Percentiles rank a stretch among this genome's conserved stretches.
Evolutionary conservation across 106 monocot genomes (phyloP).

Genomic region (Dioscorea dumetorum): DNA sequence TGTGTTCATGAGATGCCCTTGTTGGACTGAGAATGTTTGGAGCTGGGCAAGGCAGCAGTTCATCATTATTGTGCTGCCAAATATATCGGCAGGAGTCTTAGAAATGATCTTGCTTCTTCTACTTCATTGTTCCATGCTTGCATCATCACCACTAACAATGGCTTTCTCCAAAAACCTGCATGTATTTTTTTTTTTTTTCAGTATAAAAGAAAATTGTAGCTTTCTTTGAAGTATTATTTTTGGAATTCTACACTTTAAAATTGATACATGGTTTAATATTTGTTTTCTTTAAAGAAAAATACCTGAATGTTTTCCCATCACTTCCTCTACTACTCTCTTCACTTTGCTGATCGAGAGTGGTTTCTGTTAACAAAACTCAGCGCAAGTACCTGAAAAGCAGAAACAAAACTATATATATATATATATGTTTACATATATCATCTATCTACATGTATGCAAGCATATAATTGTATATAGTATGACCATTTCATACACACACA

Average conservation of each 20-base stretch:
- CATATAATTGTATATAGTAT: background rate
- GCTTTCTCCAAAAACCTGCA: conserved; percentile 14
- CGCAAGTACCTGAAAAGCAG: conserved; percentile 10
- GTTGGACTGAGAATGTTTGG: conserved; percentile 14
- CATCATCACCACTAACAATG: conserved; percentile 1
- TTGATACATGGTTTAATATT: background rate
- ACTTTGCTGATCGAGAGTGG: background rate
- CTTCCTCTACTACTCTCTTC: background rate
- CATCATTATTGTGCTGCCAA: conserved; percentile 18
- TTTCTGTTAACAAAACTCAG: conserved; percentile 6
- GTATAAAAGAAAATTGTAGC: background rate
- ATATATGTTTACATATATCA: too few relatives aligned
- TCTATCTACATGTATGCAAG: too few relatives aligned
- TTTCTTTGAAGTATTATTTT: background rate
- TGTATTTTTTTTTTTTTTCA: background rate
- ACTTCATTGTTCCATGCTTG: conserved; percentile 1
- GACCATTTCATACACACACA: too few relatives aligned
- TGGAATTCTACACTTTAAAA: background rate
- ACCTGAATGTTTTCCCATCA: background rate
- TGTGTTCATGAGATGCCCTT: conserved; percentile 15
- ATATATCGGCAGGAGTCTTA: conserved; percentile 7
- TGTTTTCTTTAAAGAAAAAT: background rate
- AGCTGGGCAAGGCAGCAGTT: conserved; percentile 13
- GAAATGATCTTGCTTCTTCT: conserved; percentile 4
- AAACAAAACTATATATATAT: background rate